phyloP scores from a whole-genome alignment of 495 filamentous ascomycete genomes.

The Xylaria acuta region DNA sequence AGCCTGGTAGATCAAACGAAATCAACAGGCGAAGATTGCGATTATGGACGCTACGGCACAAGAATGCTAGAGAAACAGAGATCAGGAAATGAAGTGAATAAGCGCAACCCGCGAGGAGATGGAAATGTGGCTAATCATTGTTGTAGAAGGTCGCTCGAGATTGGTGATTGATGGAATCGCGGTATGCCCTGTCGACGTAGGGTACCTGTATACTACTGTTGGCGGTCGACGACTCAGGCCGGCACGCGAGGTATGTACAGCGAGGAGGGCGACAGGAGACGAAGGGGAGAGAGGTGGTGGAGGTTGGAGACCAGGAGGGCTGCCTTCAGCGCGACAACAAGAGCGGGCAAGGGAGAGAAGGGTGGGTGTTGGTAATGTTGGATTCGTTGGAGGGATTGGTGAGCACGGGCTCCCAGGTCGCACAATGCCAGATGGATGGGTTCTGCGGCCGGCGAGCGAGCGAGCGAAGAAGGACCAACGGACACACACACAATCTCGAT shows the following conservation, averaged over 20 bases:
- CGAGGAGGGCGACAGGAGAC: constrained; percentile 28
- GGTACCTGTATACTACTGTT: constrained; percentile 14
- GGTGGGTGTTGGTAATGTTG: constrained; percentile 10
- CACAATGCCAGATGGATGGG: constrained; percentile 10
- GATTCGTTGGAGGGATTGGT: constrained; percentile 25
- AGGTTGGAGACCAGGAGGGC: constrained; percentile 35
- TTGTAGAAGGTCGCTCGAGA: constrained; percentile 40
- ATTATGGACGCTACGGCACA: constrained; percentile 30
- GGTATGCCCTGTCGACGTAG: constrained; percentile 22
- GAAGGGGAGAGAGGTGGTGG: constrained; percentile 17
- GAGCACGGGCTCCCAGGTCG: constrained; percentile 27
- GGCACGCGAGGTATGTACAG: constrained; percentile 21
- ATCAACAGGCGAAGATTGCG: constrained; percentile 31
- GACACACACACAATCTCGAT: not conserved
- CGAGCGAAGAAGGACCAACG: constrained; percentile 5
- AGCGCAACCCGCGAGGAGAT: constrained; percentile 54
- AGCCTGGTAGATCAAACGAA: constrained; percentile 19
- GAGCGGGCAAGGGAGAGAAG: constrained; percentile 29
- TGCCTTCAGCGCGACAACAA: constrained; percentile 34
- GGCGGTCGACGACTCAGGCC: constrained; percentile 23
- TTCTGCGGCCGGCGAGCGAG: constrained; percentile 21
- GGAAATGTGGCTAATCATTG: constrained; percentile 58
- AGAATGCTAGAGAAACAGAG: constrained; percentile 38
- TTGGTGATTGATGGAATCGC: constrained; percentile 24
- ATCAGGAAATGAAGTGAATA: constrained; percentile 58